These are phyloP conservation scores for Linnemannia zychae DNA, from an alignment of 192 early-diverging fungal species.

Conservation along the genomic window DNA sequence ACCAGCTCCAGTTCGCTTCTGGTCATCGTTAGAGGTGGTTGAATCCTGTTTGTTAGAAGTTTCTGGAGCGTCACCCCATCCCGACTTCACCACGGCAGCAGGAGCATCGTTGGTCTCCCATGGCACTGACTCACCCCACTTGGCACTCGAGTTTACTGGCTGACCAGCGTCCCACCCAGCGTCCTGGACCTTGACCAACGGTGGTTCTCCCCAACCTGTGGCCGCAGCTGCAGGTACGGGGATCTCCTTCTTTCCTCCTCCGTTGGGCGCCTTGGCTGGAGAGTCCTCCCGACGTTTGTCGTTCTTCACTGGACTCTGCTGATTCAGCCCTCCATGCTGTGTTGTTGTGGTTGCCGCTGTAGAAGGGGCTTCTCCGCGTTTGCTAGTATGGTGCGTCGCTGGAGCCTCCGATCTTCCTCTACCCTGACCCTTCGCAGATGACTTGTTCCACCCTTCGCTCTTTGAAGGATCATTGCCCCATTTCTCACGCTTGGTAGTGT, in stretches of 20 bases:
- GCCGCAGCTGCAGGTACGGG: background rate
- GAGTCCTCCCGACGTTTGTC: background rate
- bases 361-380: background rate
- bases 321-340: background rate
- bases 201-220: conserved; percentile 3
- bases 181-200: background rate
- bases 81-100: background rate
- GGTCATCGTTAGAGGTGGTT: background rate
- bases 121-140: background rate
- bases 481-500: background rate
- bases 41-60: background rate
- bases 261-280: background rate
- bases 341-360: background rate
- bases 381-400: background rate
- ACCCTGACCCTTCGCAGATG: background rate
- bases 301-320: background rate
- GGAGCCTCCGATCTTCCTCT: background rate
- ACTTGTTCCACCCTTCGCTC: background rate
- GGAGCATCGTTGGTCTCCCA: background rate
- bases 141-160: background rate
- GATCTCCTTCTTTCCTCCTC: background rate
- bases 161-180: background rate
- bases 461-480: background rate
- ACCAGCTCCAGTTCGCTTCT: background rate
- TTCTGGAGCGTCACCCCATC: background rate